These are phyloP conservation scores for Umbelopsis ramanniana DNA, from an alignment of 192 early-diverging fungal species.

Conservation along the genomic window DNA sequence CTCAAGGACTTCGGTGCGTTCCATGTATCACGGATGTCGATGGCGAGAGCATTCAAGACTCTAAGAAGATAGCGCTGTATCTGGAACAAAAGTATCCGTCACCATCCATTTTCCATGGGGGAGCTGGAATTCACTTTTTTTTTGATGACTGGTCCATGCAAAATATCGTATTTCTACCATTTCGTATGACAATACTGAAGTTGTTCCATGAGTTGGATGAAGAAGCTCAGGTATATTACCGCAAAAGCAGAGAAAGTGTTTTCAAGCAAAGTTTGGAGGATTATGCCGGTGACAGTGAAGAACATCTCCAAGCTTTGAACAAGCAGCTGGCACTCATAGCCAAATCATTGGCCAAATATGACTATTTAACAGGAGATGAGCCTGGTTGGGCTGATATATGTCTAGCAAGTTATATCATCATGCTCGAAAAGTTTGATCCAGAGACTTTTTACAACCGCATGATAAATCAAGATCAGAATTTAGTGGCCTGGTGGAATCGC, in stretches of 20 bases:
- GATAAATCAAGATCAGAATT: conserved; percentile 30
- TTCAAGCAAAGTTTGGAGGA: conserved; percentile 32
- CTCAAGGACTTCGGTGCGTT: conserved; percentile 24
- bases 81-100: conserved; percentile 58
- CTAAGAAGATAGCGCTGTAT: conserved; percentile 58
- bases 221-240: conserved; percentile 41
- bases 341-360: conserved; percentile 29
- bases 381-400: conserved; percentile 49
- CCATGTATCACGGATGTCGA: conserved; percentile 42
- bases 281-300: conserved; percentile 38
- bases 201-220: not conserved
- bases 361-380: conserved; percentile 44
- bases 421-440: conserved; percentile 40
- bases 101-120: conserved; percentile 45
- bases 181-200: not conserved
- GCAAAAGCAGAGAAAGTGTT: conserved; percentile 42
- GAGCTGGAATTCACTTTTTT: conserved; percentile 43
- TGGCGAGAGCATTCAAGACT: conserved; percentile 47
- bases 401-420: conserved; percentile 39
- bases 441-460: conserved; percentile 43
- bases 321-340: conserved; percentile 33
- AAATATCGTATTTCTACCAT: conserved; percentile 25
- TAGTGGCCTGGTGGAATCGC: conserved; percentile 44
- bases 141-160: conserved; percentile 44
- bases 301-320: conserved; percentile 30